These are phyloP conservation scores for Aspergillus sclerotioniger DNA, from an alignment of 495 filamentous ascomycete genomes.

Conservation along the genomic window DNA sequence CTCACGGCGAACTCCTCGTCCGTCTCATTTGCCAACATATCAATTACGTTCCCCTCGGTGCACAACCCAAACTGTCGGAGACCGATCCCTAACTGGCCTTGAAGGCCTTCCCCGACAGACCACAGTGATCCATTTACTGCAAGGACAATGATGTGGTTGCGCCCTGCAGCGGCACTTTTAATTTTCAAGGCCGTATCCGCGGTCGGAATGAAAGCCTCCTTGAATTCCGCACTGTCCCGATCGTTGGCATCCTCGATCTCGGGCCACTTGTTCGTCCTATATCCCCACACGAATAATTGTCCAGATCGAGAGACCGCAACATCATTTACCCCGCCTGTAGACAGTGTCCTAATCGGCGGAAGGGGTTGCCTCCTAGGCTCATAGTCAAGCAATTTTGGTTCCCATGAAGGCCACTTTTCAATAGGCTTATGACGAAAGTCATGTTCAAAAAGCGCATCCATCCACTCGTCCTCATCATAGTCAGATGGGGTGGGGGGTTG, in stretches of 20 bases:
- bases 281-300: not conserved
- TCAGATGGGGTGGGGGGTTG: not conserved
- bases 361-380: not conserved
- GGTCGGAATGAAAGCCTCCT: not conserved
- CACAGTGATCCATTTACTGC: not conserved
- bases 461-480: not conserved
- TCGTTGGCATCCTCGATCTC: not conserved
- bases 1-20: not conserved
- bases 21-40: not conserved
- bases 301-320: not conserved
- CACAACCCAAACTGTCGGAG: slow-evolving; percentile 3
- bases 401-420: not conserved
- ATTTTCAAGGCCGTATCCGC: not conserved
- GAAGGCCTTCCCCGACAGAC: not conserved
- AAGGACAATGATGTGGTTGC: not conserved
- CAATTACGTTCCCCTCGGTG: not conserved
- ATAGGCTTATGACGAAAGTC: not conserved
- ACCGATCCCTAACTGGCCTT: slow-evolving; percentile 1
- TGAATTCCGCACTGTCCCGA: not conserved
- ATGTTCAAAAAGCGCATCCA: not conserved
- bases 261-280: not conserved
- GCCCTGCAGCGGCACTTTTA: not conserved
- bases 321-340: not conserved
- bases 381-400: not conserved
- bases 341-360: not conserved